Conservation (phyloP, 805 yeast genomes). For the Cyberlindnera euphorbiae region DNA sequence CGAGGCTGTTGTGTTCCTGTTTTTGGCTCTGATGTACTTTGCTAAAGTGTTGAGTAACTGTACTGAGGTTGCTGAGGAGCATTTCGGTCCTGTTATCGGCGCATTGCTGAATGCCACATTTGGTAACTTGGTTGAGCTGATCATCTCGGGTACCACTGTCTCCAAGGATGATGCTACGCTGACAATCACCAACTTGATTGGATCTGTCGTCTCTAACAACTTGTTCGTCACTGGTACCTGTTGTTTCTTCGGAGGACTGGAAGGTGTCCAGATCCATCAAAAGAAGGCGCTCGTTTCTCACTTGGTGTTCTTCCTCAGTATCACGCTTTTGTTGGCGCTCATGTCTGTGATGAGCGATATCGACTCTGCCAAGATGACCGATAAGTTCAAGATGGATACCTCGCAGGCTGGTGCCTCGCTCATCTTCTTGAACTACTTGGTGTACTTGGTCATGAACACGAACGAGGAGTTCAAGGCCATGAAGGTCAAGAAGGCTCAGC, state of each 20-base stretch:
- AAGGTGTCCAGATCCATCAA: slow-evolving; percentile 12
- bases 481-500: slow-evolving; percentile 9
- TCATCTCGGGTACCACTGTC: slow-evolving; percentile 45
- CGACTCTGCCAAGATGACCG: slow-evolving; percentile 11
- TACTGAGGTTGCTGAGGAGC: slow-evolving; percentile 22
- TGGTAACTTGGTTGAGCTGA: slow-evolving; percentile 47
- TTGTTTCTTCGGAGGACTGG: slow-evolving; percentile 22
- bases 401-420: slow-evolving; percentile 20
- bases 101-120: slow-evolving; percentile 47
- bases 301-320: slow-evolving; percentile 19
- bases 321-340: slow-evolving; percentile 14
- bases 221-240: slow-evolving; percentile 30
- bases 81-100: slow-evolving; percentile 38
- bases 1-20: slow-evolving; percentile 22
- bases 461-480: slow-evolving; percentile 21
- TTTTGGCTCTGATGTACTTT: slow-evolving; percentile 21
- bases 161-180: slow-evolving; percentile 42
- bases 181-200: slow-evolving; percentile 46
- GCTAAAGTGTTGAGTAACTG: slow-evolving; percentile 22
- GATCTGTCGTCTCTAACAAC: slow-evolving; percentile 42
- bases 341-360: slow-evolving; percentile 19
- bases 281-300: slow-evolving; percentile 17
- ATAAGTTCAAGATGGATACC: slow-evolving; percentile 18
- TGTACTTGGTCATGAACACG: slow-evolving; percentile 18
- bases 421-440: slow-evolving; percentile 19